Evolutionary conservation across 495 filamentous ascomycete genomes (phyloP), one percentile per base, ranked within the genome.

Genomic region (Aspergillus kassunensis): DNA sequence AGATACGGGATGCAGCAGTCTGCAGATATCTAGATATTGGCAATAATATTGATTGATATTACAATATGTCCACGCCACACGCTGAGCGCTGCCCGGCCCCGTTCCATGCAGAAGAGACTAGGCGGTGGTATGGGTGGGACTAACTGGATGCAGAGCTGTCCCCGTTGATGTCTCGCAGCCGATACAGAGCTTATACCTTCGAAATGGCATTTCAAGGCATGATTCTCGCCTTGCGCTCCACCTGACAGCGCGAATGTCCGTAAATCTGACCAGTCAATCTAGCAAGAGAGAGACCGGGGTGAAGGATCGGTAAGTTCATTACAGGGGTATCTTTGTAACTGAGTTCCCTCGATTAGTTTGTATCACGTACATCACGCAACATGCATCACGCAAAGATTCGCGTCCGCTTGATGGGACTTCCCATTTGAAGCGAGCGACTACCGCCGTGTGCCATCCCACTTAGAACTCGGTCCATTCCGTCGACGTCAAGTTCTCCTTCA

Each of bases 171-270:
- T 80, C 65, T 75, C 77, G 77, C 77, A 65, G 63, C 75, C 66
- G 75, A 80, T 80, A 80, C 77, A 78, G 77, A 79, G 77, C 75
- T 71, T 75, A 76, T 76, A 68, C 67, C 49, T 60, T 47, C 53
- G 54, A 56, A 57, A 62, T 67, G 62, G 67, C 69, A 74, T 74
- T 75, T 76, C 73, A 77, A 73, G 77, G 74, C 69, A 79, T 74
- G 63, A 65, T 62, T 55, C 76, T 79, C 74, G 70, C 72, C 76
- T 77, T 72, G 72, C 65, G 75, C 77, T 79, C 77, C 74, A 80
- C 77, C 77, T 78, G 71, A 65, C 72, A 69, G 70, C 67, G 74
- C 74, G 74, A 76, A 74, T 55, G 21, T 37, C 9, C 18, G 24
- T 42, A 40, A 18, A 21, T 31, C 47, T 45, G 55, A 49, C 51